Evolutionary conservation across 2,329 filamentous ascomycete species (phyloP).

Genomic region (Arthrobotrys sinensis): DNA sequence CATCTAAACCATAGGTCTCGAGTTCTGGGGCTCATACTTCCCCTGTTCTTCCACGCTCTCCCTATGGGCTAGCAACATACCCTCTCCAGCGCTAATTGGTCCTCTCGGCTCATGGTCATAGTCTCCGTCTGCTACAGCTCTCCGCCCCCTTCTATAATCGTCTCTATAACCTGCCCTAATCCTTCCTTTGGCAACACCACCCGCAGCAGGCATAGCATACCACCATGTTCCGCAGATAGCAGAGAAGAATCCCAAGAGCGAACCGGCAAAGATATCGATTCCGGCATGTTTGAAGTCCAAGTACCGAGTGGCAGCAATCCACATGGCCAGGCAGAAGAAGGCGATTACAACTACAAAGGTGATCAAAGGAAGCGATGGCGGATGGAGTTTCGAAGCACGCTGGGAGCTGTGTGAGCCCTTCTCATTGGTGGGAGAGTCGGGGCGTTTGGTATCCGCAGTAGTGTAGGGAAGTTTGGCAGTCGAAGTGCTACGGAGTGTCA

Average conservation of each 20-base stretch:
- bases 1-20: slow-evolving; percentile 8
- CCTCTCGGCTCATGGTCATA: slow-evolving; percentile 43
- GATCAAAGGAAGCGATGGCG: slow-evolving; percentile 53
- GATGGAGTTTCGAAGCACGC: slow-evolving; percentile 39
- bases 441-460: slow-evolving; percentile 24
- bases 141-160: not conserved
- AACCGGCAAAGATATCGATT: slow-evolving; percentile 55
- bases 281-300: slow-evolving; percentile 58
- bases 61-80: slow-evolving; percentile 10
- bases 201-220: slow-evolving; percentile 57
- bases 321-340: slow-evolving; percentile 57
- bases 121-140: slow-evolving; percentile 2
- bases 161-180: slow-evolving; percentile 53
- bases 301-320: slow-evolving; percentile 53
- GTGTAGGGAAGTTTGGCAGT: slow-evolving; percentile 43
- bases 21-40: slow-evolving; percentile 21
- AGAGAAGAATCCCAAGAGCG: slow-evolving; percentile 44
- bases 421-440: slow-evolving; percentile 5
- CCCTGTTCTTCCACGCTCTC: slow-evolving; percentile 35
- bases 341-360: slow-evolving; percentile 55
- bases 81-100: slow-evolving; percentile 40
- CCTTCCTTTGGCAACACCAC: slow-evolving; percentile 55
- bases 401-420: not conserved
- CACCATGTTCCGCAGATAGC: slow-evolving; percentile 57
- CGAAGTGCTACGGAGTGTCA: slow-evolving; percentile 69